Conservation (phyloP, 345 rosid species). For the Gossypium raimondii region DNA sequence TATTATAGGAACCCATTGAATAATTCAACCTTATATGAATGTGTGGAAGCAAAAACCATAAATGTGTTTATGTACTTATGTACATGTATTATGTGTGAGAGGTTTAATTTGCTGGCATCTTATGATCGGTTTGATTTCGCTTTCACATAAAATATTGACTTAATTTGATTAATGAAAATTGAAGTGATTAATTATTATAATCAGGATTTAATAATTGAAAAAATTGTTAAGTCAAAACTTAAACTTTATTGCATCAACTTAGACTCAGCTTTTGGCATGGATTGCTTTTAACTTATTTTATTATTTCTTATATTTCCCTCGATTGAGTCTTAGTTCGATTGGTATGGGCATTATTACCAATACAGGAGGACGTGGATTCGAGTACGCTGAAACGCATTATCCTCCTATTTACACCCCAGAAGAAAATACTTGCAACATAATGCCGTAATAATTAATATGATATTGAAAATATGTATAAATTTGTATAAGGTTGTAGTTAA, state of each 20-base stretch:
- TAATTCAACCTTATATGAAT: too few species aligned
- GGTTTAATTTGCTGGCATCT: too few species aligned
- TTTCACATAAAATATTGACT: slow-evolving; percentile 29
- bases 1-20: too few species aligned
- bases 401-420: too few species aligned
- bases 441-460: background rate
- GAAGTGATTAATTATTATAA: background rate
- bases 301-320: background rate
- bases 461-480: background rate
- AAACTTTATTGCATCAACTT: background rate
- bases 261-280: background rate
- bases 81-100: too few species aligned
- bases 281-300: background rate
- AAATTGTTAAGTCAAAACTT: background rate
- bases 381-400: too few species aligned
- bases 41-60: too few species aligned
- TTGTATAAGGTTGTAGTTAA: background rate
- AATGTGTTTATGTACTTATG: too few species aligned
- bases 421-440: background rate
- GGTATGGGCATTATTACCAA: too few species aligned
- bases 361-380: rapidly evolving
- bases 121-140: slow-evolving; percentile 33
- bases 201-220: background rate
- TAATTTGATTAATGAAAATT: slow-evolving; percentile 10
- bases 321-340: too few species aligned